A percentile compares a stretch with the other conserved stretches of the same genome.
phyloP scores from a whole-genome alignment of 495 filamentous ascomycete species.

The Penicillium tannophilum region DNA sequence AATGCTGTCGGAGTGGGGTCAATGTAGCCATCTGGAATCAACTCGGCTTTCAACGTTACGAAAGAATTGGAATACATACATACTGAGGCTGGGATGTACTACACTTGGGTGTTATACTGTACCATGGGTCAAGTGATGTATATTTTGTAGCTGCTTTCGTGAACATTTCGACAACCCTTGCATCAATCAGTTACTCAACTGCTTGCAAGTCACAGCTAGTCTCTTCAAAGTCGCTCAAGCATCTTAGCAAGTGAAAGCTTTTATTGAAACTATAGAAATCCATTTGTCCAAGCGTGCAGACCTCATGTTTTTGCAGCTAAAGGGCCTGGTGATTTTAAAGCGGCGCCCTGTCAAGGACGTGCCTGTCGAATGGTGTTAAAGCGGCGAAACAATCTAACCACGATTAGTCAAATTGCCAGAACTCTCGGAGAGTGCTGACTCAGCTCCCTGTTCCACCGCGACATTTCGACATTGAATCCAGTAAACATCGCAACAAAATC shows the following conservation, averaged over 20 bases:
- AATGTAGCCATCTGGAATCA: background rate
- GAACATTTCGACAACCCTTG: no score
- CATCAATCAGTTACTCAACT: no score
- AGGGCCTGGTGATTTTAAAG: background rate
- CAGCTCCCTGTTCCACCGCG: conserved; percentile 2
- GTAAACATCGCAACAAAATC: conserved; percentile 12
- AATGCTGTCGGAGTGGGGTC: background rate
- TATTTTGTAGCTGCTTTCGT: no score
- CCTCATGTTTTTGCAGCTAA: no score
- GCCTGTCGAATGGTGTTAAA: background rate
- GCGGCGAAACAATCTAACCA: background rate
- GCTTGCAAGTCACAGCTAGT: background rate
- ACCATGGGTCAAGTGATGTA: no score
- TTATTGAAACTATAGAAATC: no score
- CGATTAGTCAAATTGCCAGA: background rate
- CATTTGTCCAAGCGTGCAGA: no score
- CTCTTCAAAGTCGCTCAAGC: background rate
- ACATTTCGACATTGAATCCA: conserved; percentile 10
- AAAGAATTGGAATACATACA: no score
- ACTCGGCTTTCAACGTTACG: no score
- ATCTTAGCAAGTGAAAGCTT: no score
- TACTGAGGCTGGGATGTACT: background rate
- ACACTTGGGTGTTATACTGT: no score
- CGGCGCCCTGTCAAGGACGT: background rate
- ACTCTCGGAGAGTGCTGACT: conserved; percentile 9